Base-by-base conservation (phyloP, 2,329 filamentous ascomycete genomes). In the Plenodomus tracheiphilus region DNA sequence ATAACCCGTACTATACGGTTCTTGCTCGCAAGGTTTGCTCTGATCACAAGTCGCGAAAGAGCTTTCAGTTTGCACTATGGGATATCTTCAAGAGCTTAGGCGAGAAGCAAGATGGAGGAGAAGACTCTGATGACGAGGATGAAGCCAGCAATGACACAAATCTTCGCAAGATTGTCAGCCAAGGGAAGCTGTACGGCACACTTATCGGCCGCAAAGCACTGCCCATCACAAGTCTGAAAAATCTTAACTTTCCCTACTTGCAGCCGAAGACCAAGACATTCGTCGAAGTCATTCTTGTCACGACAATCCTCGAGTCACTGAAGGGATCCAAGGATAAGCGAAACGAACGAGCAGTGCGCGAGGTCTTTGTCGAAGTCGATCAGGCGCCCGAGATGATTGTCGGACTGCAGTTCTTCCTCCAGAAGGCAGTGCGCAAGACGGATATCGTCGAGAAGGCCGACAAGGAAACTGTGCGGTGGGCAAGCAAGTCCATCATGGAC, bases 1-100 rank as follows among this genome's bases (percentile, higher is more conserved):
- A 97, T 73, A 99, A 99, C 64, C 89, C 89, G 0, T 99, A 96
- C 75, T 99, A 99, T 69, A 89, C 89, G 0, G 78, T 96, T 1
- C 86, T 99, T 32, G 91, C 91, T 9, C 84, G 83, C 40, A 86
- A 86, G 56, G 80, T 97, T 8, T 95, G 91, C 64, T 78, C 79
- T 3, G 89, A 92, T 51, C 85, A 85, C 58, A 85, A 85, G 61
- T 81, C 95, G 58, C 84, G 85, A 53, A 93, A 93, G 75, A 86
- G 89, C 1, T 95, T 97, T 67, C 89, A 94, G 67, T 91, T 93
- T 62, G 84, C 87, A 7, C 77, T 97, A 1, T 96, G 92, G 86
- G 90, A 88, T 60, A 79, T 93, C 9, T 95, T 97, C 73, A 86
- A 88, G 62, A 81, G 85, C 30, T 83, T 97, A 73, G 93, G 91